Conservation (phyloP, 257 asterid genomes). For the Solanum paucissectum region DNA sequence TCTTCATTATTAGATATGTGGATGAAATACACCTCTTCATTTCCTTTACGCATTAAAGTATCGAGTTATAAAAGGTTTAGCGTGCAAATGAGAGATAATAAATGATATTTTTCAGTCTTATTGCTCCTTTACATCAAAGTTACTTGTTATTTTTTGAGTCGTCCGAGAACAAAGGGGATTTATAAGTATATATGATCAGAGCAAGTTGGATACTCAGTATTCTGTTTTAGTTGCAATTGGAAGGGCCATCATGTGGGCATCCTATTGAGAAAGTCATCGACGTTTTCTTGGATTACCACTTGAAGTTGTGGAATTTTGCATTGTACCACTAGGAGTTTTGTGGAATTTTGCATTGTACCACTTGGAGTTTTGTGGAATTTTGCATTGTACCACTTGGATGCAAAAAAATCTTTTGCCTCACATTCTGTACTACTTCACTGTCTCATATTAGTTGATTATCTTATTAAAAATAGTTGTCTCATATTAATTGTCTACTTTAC, state of each 20-base stretch:
- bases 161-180: fast-evolving
- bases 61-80: too few relatives aligned
- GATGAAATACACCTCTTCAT: neutral
- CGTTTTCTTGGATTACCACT: neutral
- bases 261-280: too few relatives aligned
- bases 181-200: too few relatives aligned
- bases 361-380: neutral
- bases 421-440: too few relatives aligned
- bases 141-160: too few relatives aligned
- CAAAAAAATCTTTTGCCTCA: too few relatives aligned
- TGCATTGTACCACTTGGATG: neutral
- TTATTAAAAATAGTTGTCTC: too few relatives aligned
- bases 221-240: neutral
- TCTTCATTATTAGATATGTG: neutral
- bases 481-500: too few relatives aligned
- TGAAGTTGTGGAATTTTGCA: neutral
- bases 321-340: too few relatives aligned
- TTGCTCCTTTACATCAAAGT: neutral
- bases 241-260: neutral
- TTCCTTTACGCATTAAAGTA: neutral
- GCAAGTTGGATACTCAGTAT: neutral
- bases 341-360: neutral
- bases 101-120: neutral
- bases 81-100: neutral
- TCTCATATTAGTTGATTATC: too few relatives aligned